phyloP scores from a whole-genome alignment of 306 rosid species.

The Casuarina cunninghamiana region DNA sequence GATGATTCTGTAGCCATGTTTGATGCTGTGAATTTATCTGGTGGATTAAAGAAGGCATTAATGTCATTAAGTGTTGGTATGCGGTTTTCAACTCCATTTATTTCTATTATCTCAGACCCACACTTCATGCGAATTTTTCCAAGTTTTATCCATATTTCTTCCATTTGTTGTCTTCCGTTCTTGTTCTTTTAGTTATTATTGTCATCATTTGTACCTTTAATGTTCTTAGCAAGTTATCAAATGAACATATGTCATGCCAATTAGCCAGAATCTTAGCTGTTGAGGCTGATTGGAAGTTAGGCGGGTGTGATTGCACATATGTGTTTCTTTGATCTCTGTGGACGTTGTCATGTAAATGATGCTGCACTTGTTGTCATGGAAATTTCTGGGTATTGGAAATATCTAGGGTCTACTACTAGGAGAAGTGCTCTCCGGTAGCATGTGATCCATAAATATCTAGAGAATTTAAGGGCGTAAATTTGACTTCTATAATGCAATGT shows the following conservation, averaged over 20 bases:
- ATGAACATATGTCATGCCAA: slow-evolving; percentile 3
- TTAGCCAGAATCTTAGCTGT: not conserved
- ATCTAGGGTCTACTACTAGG: not conserved
- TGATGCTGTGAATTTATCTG: slow-evolving; percentile 73
- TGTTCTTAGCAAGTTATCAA: slow-evolving; percentile 8
- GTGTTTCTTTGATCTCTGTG: not conserved
- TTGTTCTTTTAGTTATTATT: not conserved
- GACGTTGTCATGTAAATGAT: not conserved
- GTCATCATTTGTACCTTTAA: not conserved
- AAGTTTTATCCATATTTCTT: not conserved
- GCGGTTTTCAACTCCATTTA: slow-evolving; percentile 22
- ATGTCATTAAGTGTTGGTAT: slow-evolving; percentile 81
- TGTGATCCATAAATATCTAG: not conserved
- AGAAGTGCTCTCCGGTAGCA: not conserved
- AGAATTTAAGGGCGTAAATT: not conserved
- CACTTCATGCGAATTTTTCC: not conserved
- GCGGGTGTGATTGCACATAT: not conserved
- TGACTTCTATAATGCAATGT: not conserved
- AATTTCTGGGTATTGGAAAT: not conserved
- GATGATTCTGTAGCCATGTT: slow-evolving; percentile 89
- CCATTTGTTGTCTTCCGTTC: not conserved
- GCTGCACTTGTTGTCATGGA: not conserved
- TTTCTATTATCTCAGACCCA: slow-evolving; percentile 17
- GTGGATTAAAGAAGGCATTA: slow-evolving; percentile 80
- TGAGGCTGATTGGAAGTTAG: not conserved